These are phyloP conservation scores for Ulmus americana DNA, from an alignment of 331 rosid species.

Conservation along the genomic window DNA sequence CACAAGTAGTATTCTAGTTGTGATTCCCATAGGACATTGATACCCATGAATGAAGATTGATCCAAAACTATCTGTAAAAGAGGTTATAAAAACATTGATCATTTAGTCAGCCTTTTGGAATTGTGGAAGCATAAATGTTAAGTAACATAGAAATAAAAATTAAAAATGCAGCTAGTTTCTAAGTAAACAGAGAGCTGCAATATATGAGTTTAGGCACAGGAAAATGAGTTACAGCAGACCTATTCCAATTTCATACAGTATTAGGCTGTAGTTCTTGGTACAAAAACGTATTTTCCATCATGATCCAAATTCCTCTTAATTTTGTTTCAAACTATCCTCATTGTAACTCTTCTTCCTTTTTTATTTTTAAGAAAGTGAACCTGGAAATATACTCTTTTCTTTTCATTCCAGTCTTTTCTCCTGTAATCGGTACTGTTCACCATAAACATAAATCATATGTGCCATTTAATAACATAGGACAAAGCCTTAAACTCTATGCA, in stretches of 20 bases:
- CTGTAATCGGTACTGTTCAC: no score
- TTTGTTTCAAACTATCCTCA: no score
- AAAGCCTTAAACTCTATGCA: no score
- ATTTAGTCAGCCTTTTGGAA: slow-evolving; percentile 1
- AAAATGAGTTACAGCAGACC: no score
- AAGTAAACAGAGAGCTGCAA: not conserved
- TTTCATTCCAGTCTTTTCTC: no score
- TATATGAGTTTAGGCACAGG: not conserved
- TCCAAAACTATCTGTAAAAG: slow-evolving; percentile 66
- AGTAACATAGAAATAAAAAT: not conserved
- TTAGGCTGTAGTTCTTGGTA: not conserved
- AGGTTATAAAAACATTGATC: slow-evolving; percentile 14
- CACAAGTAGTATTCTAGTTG: slow-evolving; percentile 70
- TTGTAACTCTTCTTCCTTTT: no score
- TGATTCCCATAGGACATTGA: slow-evolving; percentile 78
- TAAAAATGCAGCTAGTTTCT: not conserved
- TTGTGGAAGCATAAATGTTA: not conserved
- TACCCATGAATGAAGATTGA: slow-evolving; percentile 49
- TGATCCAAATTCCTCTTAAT: no score
- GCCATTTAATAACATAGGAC: no score
- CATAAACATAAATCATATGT: no score
- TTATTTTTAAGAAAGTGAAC: no score
- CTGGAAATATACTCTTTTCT: no score
- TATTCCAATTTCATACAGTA: not conserved
- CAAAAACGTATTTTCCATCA: no score